A percentile compares a stretch with the other conserved stretches of the same genome.
Evolutionary conservation across 371 early-diverging fungal genomes (phyloP).

Genomic region (Rhizopus stolonifer): DNA sequence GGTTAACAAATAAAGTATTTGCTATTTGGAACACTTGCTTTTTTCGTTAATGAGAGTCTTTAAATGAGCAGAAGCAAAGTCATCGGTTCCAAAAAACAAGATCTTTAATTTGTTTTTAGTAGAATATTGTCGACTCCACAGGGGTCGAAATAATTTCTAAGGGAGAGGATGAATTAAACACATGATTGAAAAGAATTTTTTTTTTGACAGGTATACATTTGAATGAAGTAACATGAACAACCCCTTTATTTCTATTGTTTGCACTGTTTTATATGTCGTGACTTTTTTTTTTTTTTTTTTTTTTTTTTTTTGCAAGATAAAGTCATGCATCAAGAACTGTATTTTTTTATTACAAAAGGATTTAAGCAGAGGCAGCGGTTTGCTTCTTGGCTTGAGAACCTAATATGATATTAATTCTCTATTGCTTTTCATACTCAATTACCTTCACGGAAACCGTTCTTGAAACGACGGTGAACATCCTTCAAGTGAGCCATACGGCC

Average conservation of each 20-base stretch:
- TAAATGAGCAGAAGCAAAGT: constrained; percentile 73
- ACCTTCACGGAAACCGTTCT: constrained; percentile 95
- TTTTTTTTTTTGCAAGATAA: too few species aligned
- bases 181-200: background rate
- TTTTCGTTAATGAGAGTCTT: constrained; percentile 56
- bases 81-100: constrained; percentile 85
- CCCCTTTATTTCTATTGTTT: background rate
- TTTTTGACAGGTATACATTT: background rate
- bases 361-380: constrained; percentile 37
- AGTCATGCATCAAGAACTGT: too few species aligned
- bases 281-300: too few species aligned
- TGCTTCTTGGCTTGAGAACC: constrained; percentile 60
- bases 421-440: background rate
- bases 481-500: constrained; percentile 97
- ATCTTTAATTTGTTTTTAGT: constrained; percentile 32
- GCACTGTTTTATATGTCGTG: too few species aligned
- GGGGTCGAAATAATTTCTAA: background rate
- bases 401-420: background rate
- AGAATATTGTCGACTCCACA: background rate
- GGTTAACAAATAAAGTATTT: background rate
- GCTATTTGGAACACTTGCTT: constrained; percentile 19
- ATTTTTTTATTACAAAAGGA: background rate
- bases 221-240: background rate
- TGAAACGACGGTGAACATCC: constrained; percentile 86
- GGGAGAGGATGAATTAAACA: background rate